phyloP scores from a whole-genome alignment of 176 grass and related monocot genomes.

The Rhynchospora breviuscula region DNA sequence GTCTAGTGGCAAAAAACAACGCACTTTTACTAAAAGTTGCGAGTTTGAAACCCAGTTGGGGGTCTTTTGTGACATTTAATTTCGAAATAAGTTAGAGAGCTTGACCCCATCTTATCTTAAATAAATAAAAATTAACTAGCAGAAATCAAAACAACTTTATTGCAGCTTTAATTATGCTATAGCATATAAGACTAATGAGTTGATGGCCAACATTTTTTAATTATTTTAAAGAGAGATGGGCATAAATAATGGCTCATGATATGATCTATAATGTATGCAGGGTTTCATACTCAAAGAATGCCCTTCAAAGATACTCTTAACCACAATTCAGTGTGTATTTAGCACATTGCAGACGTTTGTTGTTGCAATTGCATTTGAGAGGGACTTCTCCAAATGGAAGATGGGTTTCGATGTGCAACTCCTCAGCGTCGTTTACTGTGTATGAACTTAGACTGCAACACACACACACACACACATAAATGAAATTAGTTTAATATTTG shows the following conservation, averaged over 20 bases:
- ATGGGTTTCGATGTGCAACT: slow-evolving; percentile 37
- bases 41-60: too few species aligned
- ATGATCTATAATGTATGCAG: slow-evolving; percentile 8
- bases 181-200: neutral
- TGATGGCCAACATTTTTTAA: neutral
- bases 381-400: slow-evolving; percentile 50
- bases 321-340: slow-evolving; percentile 37
- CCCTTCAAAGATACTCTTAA: slow-evolving; percentile 51
- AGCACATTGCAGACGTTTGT: slow-evolving; percentile 40
- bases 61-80: too few species aligned
- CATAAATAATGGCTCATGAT: neutral
- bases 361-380: slow-evolving; percentile 27
- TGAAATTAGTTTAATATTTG: too few species aligned
- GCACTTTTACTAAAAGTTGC: too few species aligned
- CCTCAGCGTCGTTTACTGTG: slow-evolving; percentile 33
- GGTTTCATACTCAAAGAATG: slow-evolving; percentile 43
- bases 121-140: too few species aligned
- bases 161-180: neutral
- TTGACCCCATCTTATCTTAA: too few species aligned
- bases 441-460: neutral
- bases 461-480: too few species aligned
- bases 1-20: too few species aligned
- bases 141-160: neutral
- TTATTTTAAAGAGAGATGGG: neutral
- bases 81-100: too few species aligned